Evolutionary conservation across 2,329 filamentous ascomycete species (phyloP).

Genomic region (Diaporthe sp.): DNA sequence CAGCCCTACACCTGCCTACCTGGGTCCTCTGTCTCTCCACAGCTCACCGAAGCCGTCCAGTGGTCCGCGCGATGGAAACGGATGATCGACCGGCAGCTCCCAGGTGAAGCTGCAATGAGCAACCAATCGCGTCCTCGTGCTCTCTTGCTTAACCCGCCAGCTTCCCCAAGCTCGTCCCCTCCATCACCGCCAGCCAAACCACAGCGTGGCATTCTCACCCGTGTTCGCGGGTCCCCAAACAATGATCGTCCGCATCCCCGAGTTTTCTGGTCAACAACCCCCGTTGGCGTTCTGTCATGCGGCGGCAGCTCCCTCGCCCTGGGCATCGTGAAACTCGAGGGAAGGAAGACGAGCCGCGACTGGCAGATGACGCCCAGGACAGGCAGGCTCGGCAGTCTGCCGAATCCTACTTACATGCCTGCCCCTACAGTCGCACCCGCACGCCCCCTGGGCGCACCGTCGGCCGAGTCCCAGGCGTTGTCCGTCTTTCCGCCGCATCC

Average conservation of each 20-base stretch:
- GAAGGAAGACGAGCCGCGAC: background rate
- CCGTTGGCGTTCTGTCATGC: constrained; percentile 23
- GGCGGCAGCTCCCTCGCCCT: constrained; percentile 15
- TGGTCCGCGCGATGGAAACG: background rate
- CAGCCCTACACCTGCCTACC: constrained; percentile 25
- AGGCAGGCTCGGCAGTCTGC: constrained; percentile 24
- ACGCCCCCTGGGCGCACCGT: constrained; percentile 1
- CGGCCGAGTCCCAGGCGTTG: constrained; percentile 25
- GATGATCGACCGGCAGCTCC: constrained; percentile 36
- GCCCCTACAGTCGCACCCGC: constrained; percentile 4
- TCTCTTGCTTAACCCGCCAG: background rate
- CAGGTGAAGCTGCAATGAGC: constrained; percentile 34
- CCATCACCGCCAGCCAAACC: background rate
- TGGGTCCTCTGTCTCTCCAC: background rate
- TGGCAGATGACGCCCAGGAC: constrained; percentile 5
- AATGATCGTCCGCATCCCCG: constrained; percentile 26
- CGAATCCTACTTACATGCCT: constrained; percentile 30
- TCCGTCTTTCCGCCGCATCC: constrained; percentile 21
- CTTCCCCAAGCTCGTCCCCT: background rate
- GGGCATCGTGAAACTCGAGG: constrained; percentile 1
- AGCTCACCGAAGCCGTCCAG: constrained; percentile 20
- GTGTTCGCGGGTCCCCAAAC: constrained; percentile 30
- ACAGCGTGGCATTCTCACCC: constrained; percentile 1
- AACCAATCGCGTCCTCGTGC: constrained; percentile 36
- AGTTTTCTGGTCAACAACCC: constrained; percentile 4